A percentile compares a stretch with the other conserved stretches of the same genome.
Conservation (phyloP, 306 rosid species). For the Canavalia gladiata region DNA sequence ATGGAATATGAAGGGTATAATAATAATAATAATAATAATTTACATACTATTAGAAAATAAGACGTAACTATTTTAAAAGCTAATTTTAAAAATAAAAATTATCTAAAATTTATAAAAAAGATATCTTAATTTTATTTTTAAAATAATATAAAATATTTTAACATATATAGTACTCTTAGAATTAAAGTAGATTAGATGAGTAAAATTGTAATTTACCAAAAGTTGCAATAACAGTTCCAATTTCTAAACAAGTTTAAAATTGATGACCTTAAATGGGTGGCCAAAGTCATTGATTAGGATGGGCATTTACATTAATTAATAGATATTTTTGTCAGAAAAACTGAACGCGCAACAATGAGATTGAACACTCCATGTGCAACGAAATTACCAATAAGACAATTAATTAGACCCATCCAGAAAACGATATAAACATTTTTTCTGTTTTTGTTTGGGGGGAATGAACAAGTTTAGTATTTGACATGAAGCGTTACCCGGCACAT, state of each 20-base stretch:
- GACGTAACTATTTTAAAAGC: no score
- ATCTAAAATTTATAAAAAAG: no score
- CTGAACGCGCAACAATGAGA: not conserved
- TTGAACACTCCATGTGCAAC: slow-evolving; percentile 40
- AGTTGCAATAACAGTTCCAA: not conserved
- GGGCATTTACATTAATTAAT: slow-evolving; percentile 33
- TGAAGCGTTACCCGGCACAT: slow-evolving; percentile 9
- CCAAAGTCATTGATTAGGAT: slow-evolving; percentile 1
- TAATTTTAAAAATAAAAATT: no score
- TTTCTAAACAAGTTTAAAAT: slow-evolving; percentile 1
- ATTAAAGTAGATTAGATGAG: not conserved
- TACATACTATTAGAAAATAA: no score
- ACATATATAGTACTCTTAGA: not conserved
- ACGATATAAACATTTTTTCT: not conserved
- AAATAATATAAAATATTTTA: no score
- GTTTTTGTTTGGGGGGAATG: not conserved
- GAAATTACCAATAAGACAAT: slow-evolving; percentile 24
- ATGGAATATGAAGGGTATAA: no score
- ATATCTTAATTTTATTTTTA: no score
- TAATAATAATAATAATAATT: no score
- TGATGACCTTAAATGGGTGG: not conserved
- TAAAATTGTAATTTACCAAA: not conserved
- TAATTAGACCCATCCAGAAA: slow-evolving; percentile 19
- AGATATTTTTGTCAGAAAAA: slow-evolving; percentile 29
- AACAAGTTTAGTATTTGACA: slow-evolving; percentile 14